These are phyloP conservation scores for Mallotus repandus DNA, from an alignment of 441 rosid genomes.

Conservation along the genomic window DNA sequence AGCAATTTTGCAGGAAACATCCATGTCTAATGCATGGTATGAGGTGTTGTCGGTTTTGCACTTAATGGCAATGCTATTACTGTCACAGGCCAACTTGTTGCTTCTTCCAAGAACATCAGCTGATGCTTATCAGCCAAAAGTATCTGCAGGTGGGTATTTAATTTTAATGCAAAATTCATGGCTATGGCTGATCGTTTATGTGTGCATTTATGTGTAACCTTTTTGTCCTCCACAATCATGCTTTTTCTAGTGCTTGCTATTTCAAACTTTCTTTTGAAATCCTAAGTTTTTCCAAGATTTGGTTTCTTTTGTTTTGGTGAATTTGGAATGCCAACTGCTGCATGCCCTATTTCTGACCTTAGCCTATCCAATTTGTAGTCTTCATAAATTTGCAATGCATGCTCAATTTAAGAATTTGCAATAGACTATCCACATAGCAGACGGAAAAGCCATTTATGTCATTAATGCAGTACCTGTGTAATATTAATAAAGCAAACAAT, in stretches of 20 bases:
- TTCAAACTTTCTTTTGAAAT: not conserved
- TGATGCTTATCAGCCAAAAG: slow-evolving; percentile 79
- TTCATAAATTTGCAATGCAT: not conserved
- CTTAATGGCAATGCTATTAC: slow-evolving; percentile 86
- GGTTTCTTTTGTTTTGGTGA: not conserved
- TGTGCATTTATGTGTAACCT: not conserved
- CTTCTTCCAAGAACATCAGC: slow-evolving; percentile 86
- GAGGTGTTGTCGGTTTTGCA: slow-evolving; percentile 95
- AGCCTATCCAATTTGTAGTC: not conserved
- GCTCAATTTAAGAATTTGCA: not conserved
- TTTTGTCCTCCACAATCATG: not conserved
- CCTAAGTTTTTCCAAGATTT: not conserved
- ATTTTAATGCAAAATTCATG: not conserved
- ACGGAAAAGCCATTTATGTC: not conserved
- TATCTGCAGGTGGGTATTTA: slow-evolving; percentile 74
- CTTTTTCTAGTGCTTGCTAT: not conserved
- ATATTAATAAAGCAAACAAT: not conserved
- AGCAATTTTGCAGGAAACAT: slow-evolving; percentile 73
- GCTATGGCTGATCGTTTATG: slow-evolving; percentile 1
- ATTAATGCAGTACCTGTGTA: not conserved
- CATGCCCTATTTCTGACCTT: not conserved
- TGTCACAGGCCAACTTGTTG: slow-evolving; percentile 87
- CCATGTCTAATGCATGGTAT: slow-evolving; percentile 83
- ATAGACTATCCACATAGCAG: slow-evolving; percentile 3
- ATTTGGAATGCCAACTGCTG: not conserved